Percentiles rank a stretch among this genome's conserved stretches.
These are phyloP conservation scores for Phanerochaete sordida DNA, from an alignment of 768 basidiomycete genomes.

Conservation along the genomic window DNA sequence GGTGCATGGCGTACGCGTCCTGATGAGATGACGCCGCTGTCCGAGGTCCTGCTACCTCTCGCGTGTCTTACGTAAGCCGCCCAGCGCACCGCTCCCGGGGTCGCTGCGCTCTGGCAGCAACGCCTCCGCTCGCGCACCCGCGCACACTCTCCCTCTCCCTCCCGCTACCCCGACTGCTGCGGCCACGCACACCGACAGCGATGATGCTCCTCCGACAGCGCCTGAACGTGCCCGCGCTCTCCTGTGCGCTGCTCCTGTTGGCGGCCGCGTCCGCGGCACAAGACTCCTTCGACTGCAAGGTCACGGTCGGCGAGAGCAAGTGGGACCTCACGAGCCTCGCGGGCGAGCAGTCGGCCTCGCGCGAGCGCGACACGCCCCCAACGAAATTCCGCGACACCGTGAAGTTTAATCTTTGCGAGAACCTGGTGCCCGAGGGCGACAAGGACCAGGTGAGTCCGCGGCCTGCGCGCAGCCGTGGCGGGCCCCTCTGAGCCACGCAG, in stretches of 20 bases:
- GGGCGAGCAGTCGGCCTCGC: conserved; percentile 47
- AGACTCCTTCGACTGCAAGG: conserved; percentile 55
- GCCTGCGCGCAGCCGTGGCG: neutral
- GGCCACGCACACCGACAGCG: neutral
- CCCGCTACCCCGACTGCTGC: neutral
- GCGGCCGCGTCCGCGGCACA: conserved; percentile 18
- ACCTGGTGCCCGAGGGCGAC: conserved; percentile 45
- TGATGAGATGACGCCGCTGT: conserved; percentile 16
- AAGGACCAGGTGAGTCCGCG: conserved; percentile 62
- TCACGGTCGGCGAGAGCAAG: conserved; percentile 35
- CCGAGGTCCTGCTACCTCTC: conserved; percentile 17
- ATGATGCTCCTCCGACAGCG: neutral
- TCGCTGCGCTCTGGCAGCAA: conserved; percentile 5
- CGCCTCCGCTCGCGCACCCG: neutral
- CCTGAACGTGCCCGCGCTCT: neutral
- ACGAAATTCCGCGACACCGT: conserved; percentile 56
- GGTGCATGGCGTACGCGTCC: conserved; percentile 22
- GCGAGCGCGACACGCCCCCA: conserved; percentile 59
- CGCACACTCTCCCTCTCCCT: neutral
- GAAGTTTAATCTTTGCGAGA: conserved; percentile 65
- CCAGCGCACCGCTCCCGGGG: conserved; percentile 4
- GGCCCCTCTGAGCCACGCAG: neutral
- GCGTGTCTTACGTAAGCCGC: conserved; percentile 23
- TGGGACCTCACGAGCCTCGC: conserved; percentile 61
- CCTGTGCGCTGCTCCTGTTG: conserved; percentile 12